A percentile compares a stretch with the other conserved stretches of the same genome.
Evolutionary conservation across 2,329 filamentous ascomycete species (phyloP).

Genomic region (Trichophyton simii): DNA sequence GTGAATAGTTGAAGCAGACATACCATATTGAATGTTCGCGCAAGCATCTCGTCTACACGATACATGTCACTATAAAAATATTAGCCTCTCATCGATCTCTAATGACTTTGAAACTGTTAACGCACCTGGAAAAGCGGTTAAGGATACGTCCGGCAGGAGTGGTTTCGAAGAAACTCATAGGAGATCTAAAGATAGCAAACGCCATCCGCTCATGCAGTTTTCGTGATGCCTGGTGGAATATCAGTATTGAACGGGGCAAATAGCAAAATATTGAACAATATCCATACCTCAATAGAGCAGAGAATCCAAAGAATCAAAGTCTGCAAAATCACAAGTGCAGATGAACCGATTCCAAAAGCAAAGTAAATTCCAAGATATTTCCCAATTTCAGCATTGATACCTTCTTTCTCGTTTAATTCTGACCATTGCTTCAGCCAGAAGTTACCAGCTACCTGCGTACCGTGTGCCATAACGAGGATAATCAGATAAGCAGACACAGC

Average conservation of each 20-base stretch:
- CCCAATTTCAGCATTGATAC: conserved; percentile 61
- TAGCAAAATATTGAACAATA: not conserved
- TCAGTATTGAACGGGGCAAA: conserved; percentile 4
- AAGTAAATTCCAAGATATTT: conserved; percentile 95
- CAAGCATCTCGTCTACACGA: conserved; percentile 78
- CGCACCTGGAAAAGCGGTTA: conserved; percentile 84
- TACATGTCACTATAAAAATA: conserved; percentile 38
- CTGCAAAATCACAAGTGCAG: conserved; percentile 74
- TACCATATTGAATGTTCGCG: conserved; percentile 93
- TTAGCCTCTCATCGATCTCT: conserved; percentile 2
- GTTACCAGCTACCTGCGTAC: conserved; percentile 67
- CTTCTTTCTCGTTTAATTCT: conserved; percentile 57
- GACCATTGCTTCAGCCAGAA: conserved; percentile 94
- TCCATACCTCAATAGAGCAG: conserved; percentile 80
- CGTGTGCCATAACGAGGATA: conserved; percentile 67
- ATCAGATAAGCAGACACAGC: conserved; percentile 72
- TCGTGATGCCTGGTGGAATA: conserved; percentile 56
- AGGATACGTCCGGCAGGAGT: conserved; percentile 93
- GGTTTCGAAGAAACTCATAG: conserved; percentile 98
- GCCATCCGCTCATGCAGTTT: conserved; percentile 98
- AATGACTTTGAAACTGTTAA: conserved; percentile 12
- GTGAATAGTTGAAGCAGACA: conserved; percentile 23
- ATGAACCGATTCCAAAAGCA: conserved; percentile 78
- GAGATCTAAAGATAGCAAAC: conserved; percentile 89
- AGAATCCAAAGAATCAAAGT: conserved; percentile 98